phyloP scores from a whole-genome alignment of 2,329 filamentous ascomycete species.

The Botrytis byssoidea region DNA sequence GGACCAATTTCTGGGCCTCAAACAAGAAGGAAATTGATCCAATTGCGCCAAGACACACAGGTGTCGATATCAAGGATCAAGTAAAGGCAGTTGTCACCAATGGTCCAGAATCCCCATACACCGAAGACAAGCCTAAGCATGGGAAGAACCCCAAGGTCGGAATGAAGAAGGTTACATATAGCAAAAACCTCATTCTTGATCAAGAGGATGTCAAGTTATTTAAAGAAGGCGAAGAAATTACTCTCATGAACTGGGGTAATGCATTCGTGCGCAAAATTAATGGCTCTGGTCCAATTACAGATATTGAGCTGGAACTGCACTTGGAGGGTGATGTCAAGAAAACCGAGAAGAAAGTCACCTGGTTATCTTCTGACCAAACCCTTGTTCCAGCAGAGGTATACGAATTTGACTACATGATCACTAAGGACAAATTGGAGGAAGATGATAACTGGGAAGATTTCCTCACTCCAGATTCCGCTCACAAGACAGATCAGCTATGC shows the following conservation, averaged over 20 bases:
- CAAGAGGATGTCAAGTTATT: slow-evolving; percentile 83
- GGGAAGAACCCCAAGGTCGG: slow-evolving; percentile 85
- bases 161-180: slow-evolving; percentile 80
- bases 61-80: slow-evolving; percentile 66
- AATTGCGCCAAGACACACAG: slow-evolving; percentile 70
- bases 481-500: slow-evolving; percentile 70
- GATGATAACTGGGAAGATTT: slow-evolving; percentile 84
- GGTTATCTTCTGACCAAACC: slow-evolving; percentile 77
- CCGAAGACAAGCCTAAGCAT: slow-evolving; percentile 80
- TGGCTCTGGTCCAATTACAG: slow-evolving; percentile 59
- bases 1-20: slow-evolving; percentile 65
- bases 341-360: slow-evolving; percentile 95
- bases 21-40: slow-evolving; percentile 87
- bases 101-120: slow-evolving; percentile 58
- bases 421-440: slow-evolving; percentile 89
- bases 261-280: slow-evolving; percentile 71
- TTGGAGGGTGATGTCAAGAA: slow-evolving; percentile 91
- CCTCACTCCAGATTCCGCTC: slow-evolving; percentile 71
- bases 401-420: slow-evolving; percentile 93
- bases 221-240: slow-evolving; percentile 84
- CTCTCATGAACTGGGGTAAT: slow-evolving; percentile 96
- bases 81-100: slow-evolving; percentile 71
- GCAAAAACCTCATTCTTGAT: slow-evolving; percentile 73
- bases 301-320: slow-evolving; percentile 80
- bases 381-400: slow-evolving; percentile 81